Evolutionary conservation across 495 filamentous ascomycete species (phyloP).

Genomic region (Daldinia bambusicola): DNA sequence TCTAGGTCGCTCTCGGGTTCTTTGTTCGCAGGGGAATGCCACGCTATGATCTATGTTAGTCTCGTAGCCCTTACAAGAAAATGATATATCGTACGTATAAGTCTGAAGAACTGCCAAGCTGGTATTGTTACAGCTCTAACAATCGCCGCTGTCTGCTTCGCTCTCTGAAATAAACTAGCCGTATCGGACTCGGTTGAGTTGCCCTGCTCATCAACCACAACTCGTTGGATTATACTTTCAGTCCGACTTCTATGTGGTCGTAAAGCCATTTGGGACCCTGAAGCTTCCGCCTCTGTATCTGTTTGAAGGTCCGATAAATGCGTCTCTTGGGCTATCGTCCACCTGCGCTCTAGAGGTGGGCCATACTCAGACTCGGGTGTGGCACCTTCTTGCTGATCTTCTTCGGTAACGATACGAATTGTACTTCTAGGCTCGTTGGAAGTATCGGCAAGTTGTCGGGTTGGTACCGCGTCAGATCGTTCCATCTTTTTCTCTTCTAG

Average conservation of each 20-base stretch:
- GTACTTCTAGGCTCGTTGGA: slow-evolving; percentile 44
- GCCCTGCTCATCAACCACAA: slow-evolving; percentile 54
- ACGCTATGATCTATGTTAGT: slow-evolving; percentile 75
- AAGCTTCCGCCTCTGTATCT: slow-evolving; percentile 30
- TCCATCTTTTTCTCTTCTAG: slow-evolving; percentile 64
- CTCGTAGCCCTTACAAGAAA: background rate
- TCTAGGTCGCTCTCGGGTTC: slow-evolving; percentile 59
- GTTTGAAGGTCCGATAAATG: slow-evolving; percentile 31
- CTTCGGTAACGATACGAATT: slow-evolving; percentile 53
- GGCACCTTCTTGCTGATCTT: slow-evolving; percentile 38
- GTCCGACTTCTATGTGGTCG: slow-evolving; percentile 53
- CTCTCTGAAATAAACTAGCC: slow-evolving; percentile 51
- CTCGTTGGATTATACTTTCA: slow-evolving; percentile 61
- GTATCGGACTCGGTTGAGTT: slow-evolving; percentile 52
- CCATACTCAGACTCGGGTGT: slow-evolving; percentile 11
- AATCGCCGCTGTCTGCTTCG: slow-evolving; percentile 59
- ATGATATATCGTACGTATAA: slow-evolving; percentile 72
- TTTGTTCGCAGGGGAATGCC: slow-evolving; percentile 65
- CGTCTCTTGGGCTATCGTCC: slow-evolving; percentile 48
- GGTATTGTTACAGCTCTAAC: slow-evolving; percentile 92
- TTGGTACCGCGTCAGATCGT: slow-evolving; percentile 11
- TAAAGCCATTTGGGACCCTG: slow-evolving; percentile 32
- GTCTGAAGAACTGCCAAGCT: slow-evolving; percentile 95
- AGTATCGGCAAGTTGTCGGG: slow-evolving; percentile 15
- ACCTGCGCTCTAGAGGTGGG: slow-evolving; percentile 43